Conservation (phyloP, 108 stramenopile species). For the Pseudonitzschia multiseries region DNA sequence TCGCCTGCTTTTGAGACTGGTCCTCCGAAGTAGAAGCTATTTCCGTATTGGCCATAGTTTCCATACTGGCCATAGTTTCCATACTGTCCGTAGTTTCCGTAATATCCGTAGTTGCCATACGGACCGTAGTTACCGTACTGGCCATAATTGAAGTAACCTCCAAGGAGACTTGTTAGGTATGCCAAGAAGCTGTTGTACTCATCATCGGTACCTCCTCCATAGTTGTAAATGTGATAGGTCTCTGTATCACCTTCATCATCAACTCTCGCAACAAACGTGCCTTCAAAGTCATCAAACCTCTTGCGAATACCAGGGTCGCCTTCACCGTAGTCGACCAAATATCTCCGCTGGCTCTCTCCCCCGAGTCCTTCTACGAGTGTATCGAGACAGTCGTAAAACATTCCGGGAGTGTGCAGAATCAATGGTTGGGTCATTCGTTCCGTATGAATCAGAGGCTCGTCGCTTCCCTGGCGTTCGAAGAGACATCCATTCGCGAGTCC, state of each 20-base stretch:
- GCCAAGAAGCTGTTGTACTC: not conserved
- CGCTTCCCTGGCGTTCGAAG: constrained; percentile 6
- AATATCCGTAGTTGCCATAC: constrained; percentile 10
- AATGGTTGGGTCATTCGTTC: constrained; percentile 17
- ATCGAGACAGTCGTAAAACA: constrained; percentile 26
- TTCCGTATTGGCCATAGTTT: not conserved
- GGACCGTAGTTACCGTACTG: constrained; percentile 10
- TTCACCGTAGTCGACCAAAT: not conserved
- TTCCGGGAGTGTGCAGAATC: constrained; percentile 24
- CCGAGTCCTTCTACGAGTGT: constrained; percentile 19
- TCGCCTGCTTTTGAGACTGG: not conserved
- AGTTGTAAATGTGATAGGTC: not conserved
- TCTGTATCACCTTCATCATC: not conserved
- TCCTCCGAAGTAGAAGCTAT: not conserved
- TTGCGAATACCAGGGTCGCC: not conserved
- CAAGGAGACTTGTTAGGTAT: not conserved
- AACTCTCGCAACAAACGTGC: not conserved
- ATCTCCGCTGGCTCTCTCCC: constrained; percentile 20
- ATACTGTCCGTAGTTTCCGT: constrained; percentile 11
- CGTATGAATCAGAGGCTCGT: constrained; percentile 1
- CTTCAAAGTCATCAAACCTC: not conserved
- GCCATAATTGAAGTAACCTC: not conserved
- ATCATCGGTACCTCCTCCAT: not conserved
- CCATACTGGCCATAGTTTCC: not conserved
- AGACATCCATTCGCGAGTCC: constrained; percentile 5